phyloP scores from a whole-genome alignment of 1,284 basidiomycete genomes.

The Ustilago lituana region DNA sequence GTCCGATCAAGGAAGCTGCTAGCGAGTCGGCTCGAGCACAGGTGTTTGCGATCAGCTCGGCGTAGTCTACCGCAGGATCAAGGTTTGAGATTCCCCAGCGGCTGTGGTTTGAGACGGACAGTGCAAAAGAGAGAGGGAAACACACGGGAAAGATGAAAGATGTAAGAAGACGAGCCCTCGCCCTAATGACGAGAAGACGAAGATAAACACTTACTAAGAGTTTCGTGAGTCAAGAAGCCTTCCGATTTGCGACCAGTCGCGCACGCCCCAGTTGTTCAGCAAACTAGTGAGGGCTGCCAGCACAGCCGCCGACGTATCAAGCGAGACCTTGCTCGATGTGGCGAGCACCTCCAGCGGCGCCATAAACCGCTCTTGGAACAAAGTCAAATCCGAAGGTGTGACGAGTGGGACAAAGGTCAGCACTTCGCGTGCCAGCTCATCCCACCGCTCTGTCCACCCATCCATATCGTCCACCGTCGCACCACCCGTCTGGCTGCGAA shows the following conservation, averaged over 20 bases:
- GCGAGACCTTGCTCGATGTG: slow-evolving; percentile 22
- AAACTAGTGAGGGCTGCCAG: slow-evolving; percentile 22
- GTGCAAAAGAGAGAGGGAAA: too few species aligned
- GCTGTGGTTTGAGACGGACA: not conserved
- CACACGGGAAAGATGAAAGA: too few species aligned
- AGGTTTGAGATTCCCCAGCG: slow-evolving; percentile 41
- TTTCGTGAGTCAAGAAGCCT: slow-evolving; percentile 21
- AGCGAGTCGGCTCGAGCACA: slow-evolving; percentile 17
- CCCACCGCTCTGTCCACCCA: slow-evolving; percentile 29
- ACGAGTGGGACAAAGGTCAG: slow-evolving; percentile 37
- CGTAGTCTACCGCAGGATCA: slow-evolving; percentile 29
- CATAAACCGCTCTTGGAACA: slow-evolving; percentile 31
- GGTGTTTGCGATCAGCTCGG: slow-evolving; percentile 23
- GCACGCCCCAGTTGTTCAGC: slow-evolving; percentile 28
- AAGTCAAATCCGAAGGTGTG: slow-evolving; percentile 16
- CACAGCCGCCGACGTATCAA: slow-evolving; percentile 26
- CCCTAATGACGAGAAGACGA: too few species aligned
- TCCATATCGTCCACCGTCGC: slow-evolving; percentile 8
- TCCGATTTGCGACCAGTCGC: slow-evolving; percentile 34
- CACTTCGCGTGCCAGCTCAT: slow-evolving; percentile 32
- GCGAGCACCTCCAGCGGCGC: slow-evolving; percentile 22
- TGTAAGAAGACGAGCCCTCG: too few species aligned
- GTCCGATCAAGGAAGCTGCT: slow-evolving; percentile 19
- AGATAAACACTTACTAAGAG: slow-evolving; percentile 5
- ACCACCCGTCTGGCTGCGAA: not conserved